Evolutionary conservation across 352 stramenopile species (phyloP).

Genomic region (Blastocystis hominis): DNA sequence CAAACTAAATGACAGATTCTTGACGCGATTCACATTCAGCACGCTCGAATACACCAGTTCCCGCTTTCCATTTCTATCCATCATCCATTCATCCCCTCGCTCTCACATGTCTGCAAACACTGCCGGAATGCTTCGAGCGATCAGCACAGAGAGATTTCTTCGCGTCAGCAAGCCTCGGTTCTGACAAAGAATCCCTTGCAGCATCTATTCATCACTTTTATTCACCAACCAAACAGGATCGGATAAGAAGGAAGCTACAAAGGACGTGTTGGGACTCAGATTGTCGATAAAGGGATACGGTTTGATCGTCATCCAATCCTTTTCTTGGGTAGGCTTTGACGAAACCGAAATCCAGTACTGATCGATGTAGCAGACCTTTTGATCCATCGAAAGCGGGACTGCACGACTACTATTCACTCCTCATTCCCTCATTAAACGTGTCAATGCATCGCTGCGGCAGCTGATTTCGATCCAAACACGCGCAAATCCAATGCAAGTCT

Average conservation of each 20-base stretch:
- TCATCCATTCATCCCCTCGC: not conserved
- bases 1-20: slow-evolving; percentile 5
- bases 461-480: slow-evolving; percentile 46
- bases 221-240: not conserved
- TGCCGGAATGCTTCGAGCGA: slow-evolving; percentile 19
- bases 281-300: not conserved
- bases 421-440: not conserved
- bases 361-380: not conserved
- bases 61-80: slow-evolving; percentile 34
- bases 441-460: slow-evolving; percentile 23
- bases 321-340: not conserved
- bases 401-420: not conserved
- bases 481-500: not conserved
- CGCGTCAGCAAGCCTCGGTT: slow-evolving; percentile 39
- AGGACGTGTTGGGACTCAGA: not conserved
- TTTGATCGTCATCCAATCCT: not conserved
- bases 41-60: slow-evolving; percentile 43
- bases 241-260: slow-evolving; percentile 20
- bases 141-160: not conserved
- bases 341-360: not conserved
- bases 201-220: not conserved
- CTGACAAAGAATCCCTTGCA: slow-evolving; percentile 12
- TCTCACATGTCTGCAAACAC: slow-evolving; percentile 14
- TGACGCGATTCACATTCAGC: slow-evolving; percentile 32
- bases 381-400: not conserved